Conservation (phyloP, 2,329 filamentous ascomycete genomes). For the Talaromyces sp. region DNA sequence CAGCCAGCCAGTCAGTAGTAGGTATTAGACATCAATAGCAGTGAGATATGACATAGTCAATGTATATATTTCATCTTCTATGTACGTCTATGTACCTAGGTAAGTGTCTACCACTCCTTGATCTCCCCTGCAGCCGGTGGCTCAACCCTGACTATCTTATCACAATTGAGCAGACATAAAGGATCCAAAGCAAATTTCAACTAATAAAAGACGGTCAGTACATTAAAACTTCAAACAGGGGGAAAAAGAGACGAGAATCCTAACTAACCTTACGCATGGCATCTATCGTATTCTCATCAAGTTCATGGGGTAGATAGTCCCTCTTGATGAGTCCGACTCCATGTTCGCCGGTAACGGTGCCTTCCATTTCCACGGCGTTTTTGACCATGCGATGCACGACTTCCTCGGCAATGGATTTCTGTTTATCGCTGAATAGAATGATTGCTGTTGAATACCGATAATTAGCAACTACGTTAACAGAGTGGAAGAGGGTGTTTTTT, state of each 20-base stretch:
- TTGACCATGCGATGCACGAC: constrained; percentile 67
- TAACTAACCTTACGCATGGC: constrained; percentile 57
- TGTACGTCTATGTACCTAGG: background rate
- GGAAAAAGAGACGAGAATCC: background rate
- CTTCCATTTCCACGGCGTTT: constrained; percentile 63
- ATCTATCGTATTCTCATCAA: constrained; percentile 57
- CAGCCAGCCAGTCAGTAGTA: too few relatives aligned
- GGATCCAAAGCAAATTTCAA: constrained; percentile 62
- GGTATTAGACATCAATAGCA: too few relatives aligned
- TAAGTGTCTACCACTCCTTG: constrained; percentile 12
- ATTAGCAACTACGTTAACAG: constrained; percentile 15
- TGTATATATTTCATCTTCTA: background rate
- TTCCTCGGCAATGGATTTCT: constrained; percentile 51
- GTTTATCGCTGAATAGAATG: constrained; percentile 55
- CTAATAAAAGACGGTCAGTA: constrained; percentile 27
- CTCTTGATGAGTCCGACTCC: constrained; percentile 66
- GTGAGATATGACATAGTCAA: background rate
- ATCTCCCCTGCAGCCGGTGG: constrained; percentile 9
- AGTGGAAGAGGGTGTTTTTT: constrained; percentile 10
- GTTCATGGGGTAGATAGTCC: constrained; percentile 58
- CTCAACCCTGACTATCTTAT: constrained; percentile 59
- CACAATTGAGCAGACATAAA: constrained; percentile 60
- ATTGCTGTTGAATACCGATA: constrained; percentile 44
- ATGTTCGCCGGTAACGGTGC: constrained; percentile 68
- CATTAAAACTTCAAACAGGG: background rate